A percentile compares a stretch with the other conserved stretches of the same genome.
phyloP scores from a whole-genome alignment of 2,329 filamentous ascomycete species.

The Colletotrichum sp. region DNA sequence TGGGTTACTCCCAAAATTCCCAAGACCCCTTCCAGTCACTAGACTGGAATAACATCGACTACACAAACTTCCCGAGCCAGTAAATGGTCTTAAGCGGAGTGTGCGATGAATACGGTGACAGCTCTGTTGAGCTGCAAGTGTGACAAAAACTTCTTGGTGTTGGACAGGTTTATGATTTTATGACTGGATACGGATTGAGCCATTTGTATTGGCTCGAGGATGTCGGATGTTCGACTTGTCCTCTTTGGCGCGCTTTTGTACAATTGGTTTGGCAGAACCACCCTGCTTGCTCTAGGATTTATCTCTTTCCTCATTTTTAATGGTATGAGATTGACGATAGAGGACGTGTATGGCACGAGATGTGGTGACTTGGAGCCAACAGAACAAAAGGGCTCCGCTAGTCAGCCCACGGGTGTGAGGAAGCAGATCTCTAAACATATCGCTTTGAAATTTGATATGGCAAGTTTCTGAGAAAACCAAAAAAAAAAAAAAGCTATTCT shows the following conservation, averaged over 20 bases:
- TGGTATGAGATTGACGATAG: slow-evolving; percentile 15
- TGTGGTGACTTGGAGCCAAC: neutral
- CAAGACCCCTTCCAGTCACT: slow-evolving; percentile 52
- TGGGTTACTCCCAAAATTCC: slow-evolving; percentile 59
- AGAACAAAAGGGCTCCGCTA: neutral
- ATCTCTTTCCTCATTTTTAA: slow-evolving; percentile 8
- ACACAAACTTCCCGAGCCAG: slow-evolving; percentile 32
- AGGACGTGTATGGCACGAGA: neutral
- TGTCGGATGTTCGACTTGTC: neutral
- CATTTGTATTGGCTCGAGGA: neutral
- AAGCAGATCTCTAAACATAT: slow-evolving; percentile 13
- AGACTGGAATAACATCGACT: slow-evolving; percentile 45
- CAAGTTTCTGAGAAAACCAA: slow-evolving; percentile 2
- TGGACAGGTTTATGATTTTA: slow-evolving; percentile 15
- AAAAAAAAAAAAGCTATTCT: neutral
- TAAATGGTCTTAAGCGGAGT: slow-evolving; percentile 22
- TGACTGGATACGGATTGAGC: slow-evolving; percentile 12
- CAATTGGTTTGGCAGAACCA: neutral
- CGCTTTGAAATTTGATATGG: slow-evolving; percentile 18
- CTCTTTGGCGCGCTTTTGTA: slow-evolving; percentile 7
- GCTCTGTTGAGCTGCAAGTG: neutral
- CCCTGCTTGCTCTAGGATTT: slow-evolving; percentile 9
- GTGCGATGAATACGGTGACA: neutral
- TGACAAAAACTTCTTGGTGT: slow-evolving; percentile 1
- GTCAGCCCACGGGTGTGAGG: neutral